Evolutionary conservation across 2,329 filamentous ascomycete species (phyloP).

Genomic region (Phaeosphaeriaceae sp.): DNA sequence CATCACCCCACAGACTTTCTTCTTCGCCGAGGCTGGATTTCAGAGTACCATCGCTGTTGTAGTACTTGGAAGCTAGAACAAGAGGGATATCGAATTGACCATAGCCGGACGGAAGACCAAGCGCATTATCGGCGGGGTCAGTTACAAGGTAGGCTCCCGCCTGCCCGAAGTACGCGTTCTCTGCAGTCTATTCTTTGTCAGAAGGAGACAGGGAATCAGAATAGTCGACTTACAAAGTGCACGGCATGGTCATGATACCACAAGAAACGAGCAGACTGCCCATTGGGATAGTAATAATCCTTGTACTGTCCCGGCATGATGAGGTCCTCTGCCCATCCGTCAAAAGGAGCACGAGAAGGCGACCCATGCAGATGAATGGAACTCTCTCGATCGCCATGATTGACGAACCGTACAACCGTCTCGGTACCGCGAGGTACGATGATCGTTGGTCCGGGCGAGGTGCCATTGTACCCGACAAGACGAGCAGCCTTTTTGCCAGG

Average conservation of each 20-base stretch:
- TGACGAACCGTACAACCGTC: constrained; percentile 62
- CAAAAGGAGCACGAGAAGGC: constrained; percentile 54
- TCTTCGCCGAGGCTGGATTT: constrained; percentile 51
- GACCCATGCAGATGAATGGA: constrained; percentile 64
- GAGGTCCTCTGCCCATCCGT: constrained; percentile 63
- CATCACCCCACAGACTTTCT: constrained; percentile 60
- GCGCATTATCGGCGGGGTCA: constrained; percentile 58
- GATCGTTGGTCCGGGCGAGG: constrained; percentile 62
- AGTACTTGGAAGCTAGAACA: constrained; percentile 59
- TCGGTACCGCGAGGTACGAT: constrained; percentile 57
- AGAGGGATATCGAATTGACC: constrained; percentile 61
- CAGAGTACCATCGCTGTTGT: constrained; percentile 60
- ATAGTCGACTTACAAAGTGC: constrained; percentile 22
- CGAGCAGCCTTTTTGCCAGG: constrained; percentile 49
- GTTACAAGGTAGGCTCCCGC: constrained; percentile 63
- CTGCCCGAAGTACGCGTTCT: constrained; percentile 65
- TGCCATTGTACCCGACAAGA: constrained; percentile 61
- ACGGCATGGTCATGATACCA: constrained; percentile 63
- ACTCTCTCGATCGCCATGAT: constrained; percentile 54
- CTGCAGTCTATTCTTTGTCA: constrained; percentile 50
- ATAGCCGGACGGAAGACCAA: constrained; percentile 60
- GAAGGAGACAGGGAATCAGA: constrained; percentile 8
- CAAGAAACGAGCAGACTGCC: constrained; percentile 58
- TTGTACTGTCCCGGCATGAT: constrained; percentile 61
- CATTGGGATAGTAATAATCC: constrained; percentile 67